These are phyloP conservation scores for Plantago coronopus DNA, from an alignment of 305 asterid species.

Conservation along the genomic window DNA sequence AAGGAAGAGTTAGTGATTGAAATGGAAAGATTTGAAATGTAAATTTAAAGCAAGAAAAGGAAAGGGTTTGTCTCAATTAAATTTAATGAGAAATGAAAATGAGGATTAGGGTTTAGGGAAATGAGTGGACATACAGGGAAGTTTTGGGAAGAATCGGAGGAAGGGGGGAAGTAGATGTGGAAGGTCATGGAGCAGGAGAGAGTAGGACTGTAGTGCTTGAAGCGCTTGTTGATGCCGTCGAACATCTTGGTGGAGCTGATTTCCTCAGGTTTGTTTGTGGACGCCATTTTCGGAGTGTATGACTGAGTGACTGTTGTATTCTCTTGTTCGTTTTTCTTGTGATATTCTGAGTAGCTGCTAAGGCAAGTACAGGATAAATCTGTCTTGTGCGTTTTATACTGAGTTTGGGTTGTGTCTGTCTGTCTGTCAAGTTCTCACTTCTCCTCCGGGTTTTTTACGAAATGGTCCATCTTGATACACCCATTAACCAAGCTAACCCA, in stretches of 20 bases:
- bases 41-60: no score
- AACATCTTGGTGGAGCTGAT: constrained; percentile 90
- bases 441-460: no score
- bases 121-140: constrained; percentile 59
- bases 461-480: no score
- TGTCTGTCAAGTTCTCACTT: no score
- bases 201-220: constrained; percentile 66
- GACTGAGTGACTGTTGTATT: no score
- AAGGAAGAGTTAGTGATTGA: no score
- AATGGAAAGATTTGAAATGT: not conserved
- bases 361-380: no score
- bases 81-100: not conserved
- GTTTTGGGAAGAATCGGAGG: constrained; percentile 55
- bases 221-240: constrained; percentile 92
- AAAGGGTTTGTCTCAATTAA: no score
- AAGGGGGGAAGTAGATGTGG: constrained; percentile 85
- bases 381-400: not conserved
- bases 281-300: constrained; percentile 26
- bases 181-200: constrained; percentile 90
- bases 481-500: no score
- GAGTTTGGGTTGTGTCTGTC: no score
- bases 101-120: not conserved
- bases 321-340: no score
- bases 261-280: constrained; percentile 61
- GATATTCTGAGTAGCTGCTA: no score